These are phyloP conservation scores for Aquilaria yunnanensis DNA, from an alignment of 345 rosid species.

Conservation along the genomic window DNA sequence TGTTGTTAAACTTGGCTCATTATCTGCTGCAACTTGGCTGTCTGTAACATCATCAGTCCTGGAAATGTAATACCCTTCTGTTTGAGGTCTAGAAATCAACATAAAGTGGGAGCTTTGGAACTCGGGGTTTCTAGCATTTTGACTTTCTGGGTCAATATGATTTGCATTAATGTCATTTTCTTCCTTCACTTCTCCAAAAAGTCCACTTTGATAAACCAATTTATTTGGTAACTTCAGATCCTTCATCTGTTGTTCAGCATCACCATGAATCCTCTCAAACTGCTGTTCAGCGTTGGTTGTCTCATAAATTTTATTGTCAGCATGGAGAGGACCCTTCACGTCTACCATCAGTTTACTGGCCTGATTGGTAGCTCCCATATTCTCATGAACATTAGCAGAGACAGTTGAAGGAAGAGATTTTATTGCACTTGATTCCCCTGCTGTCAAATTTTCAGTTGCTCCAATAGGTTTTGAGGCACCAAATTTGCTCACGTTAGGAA, in stretches of 20 bases:
- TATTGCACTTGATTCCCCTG: slow-evolving; percentile 15
- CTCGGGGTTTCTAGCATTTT: slow-evolving; percentile 11
- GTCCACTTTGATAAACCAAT: slow-evolving; percentile 13
- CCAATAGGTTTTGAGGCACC: slow-evolving; percentile 24
- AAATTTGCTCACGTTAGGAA: slow-evolving; percentile 22
- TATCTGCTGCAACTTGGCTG: no score
- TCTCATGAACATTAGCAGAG: slow-evolving; percentile 22
- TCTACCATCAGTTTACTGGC: slow-evolving; percentile 19
- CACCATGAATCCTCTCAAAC: slow-evolving; percentile 17
- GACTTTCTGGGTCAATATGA: slow-evolving; percentile 7
- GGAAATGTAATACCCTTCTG: not conserved
- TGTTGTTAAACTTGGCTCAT: no score
- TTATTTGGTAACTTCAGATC: slow-evolving; percentile 18
- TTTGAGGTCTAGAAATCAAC: slow-evolving; percentile 12
- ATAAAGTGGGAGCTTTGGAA: slow-evolving; percentile 8
- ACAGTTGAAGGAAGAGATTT: slow-evolving; percentile 19
- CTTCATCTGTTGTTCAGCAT: slow-evolving; percentile 20
- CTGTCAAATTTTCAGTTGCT: slow-evolving; percentile 16
- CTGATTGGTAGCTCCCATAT: slow-evolving; percentile 19
- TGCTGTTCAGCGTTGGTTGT: slow-evolving; percentile 21
- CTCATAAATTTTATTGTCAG: slow-evolving; percentile 17
- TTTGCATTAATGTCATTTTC: slow-evolving; percentile 14
- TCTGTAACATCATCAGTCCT: no score
- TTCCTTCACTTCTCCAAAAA: slow-evolving; percentile 14
- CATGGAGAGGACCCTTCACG: slow-evolving; percentile 14